Evolutionary conservation across 306 rosid genomes (phyloP), one percentile per base, ranked within the genome.

Genomic region (Prunus kanzakura): DNA sequence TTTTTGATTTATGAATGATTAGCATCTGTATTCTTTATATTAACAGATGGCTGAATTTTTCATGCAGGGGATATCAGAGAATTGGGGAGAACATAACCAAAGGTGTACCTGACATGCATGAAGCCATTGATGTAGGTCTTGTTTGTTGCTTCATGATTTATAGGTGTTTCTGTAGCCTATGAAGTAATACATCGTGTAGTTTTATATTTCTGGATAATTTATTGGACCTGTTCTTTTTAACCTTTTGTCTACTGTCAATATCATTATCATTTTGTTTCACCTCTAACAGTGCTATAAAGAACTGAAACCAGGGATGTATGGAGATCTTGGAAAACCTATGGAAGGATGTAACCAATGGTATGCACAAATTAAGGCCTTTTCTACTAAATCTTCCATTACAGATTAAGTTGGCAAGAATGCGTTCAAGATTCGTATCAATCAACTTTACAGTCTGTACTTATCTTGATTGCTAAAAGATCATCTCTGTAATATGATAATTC

Each of bases 311-410:
- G 96, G 92, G 78, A 86, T 84, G 95, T 89, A 90, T 72, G 97
- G 97, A 82, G 88, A 69, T 76, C 92, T 95, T 77, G 99, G 97
- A 54, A 92, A 92, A 86, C 11, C 85, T 18, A 88, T 92, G 87
- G 97, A 95, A 88, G 99, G 99, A 73, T 65, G 81, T 88, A 90
- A 95, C 74, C 86, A 85, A 56, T 95, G 99, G 97, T 92, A 92
- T n/a, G 86, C 64, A 58, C 75, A 87, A 19, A 52, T 78, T 15
- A 16, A 22, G 32, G 60, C 46, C 72, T 62, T 60, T 10, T 55
- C 14, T 70, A 9, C 13, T 70, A 9, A 49, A 35, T 64, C 22
- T 19, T 4, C 18, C 9, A 7, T 20, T 45, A 15, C 30, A 22
- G 13, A 11, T 30, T 25, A 35, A 19, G 2, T 8, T 27, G 11